These are phyloP conservation scores for Vitis hybrid DNA, from an alignment of 177 flowering plant species.

Conservation along the genomic window DNA sequence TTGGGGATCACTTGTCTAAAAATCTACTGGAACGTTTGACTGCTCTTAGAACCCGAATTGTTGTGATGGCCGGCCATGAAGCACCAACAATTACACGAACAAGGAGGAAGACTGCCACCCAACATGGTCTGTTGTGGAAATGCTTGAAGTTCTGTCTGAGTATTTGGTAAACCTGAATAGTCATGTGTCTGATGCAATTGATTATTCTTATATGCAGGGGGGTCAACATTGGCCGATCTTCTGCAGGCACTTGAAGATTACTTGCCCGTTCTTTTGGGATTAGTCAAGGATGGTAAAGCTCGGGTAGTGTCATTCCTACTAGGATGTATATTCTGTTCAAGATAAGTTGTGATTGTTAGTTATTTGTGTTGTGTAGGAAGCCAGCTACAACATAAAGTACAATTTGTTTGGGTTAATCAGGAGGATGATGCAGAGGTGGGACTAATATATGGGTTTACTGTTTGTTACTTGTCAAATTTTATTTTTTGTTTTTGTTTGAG, in stretches of 20 bases:
- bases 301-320: not conserved
- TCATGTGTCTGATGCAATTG: slow-evolving; percentile 5
- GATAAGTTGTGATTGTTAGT: slow-evolving; percentile 11
- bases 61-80: slow-evolving; percentile 91
- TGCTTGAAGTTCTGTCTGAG: not conserved
- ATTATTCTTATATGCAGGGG: slow-evolving; percentile 47
- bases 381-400: slow-evolving; percentile 72
- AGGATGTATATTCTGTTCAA: not conserved
- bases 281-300: slow-evolving; percentile 80
- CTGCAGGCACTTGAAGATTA: slow-evolving; percentile 92
- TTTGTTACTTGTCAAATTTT: not conserved
- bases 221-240: slow-evolving; percentile 85
- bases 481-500: not conserved
- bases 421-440: slow-evolving; percentile 89
- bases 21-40: slow-evolving; percentile 69
- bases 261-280: slow-evolving; percentile 86
- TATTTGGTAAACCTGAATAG: not conserved
- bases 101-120: slow-evolving; percentile 76
- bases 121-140: slow-evolving; percentile 65
- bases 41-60: slow-evolving; percentile 81
- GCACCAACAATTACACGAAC: slow-evolving; percentile 72
- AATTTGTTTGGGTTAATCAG: slow-evolving; percentile 91
- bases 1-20: slow-evolving; percentile 60
- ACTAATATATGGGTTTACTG: not conserved
- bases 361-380: slow-evolving; percentile 54